These are phyloP conservation scores for Ophiosphaerella herpotricha DNA, from an alignment of 2,329 filamentous ascomycete species.

Conservation along the genomic window DNA sequence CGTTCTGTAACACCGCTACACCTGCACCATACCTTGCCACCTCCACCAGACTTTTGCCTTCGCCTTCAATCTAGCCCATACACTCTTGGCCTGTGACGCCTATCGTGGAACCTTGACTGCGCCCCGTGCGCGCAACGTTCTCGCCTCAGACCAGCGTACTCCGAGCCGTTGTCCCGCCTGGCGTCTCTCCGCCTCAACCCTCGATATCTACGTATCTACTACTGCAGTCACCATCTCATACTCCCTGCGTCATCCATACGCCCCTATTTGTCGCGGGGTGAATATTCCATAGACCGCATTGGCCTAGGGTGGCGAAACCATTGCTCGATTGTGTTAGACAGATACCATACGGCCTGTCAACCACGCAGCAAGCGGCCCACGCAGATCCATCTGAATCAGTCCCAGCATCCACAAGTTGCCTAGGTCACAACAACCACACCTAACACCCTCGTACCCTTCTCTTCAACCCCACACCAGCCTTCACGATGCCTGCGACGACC, in stretches of 20 bases:
- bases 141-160: slow-evolving; percentile 4
- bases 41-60: too few relatives aligned
- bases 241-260: slow-evolving; percentile 19
- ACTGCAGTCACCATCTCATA: slow-evolving; percentile 4
- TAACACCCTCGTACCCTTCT: not conserved
- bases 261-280: not conserved
- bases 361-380: slow-evolving; percentile 1
- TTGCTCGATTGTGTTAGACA: slow-evolving; percentile 4
- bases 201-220: slow-evolving; percentile 5
- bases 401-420: not conserved
- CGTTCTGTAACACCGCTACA: not conserved
- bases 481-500: slow-evolving; percentile 44
- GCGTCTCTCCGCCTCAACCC: slow-evolving; percentile 11
- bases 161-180: not conserved
- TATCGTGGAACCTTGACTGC: slow-evolving; percentile 10
- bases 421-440: not conserved
- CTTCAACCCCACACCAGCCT: slow-evolving; percentile 22
- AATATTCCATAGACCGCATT: not conserved
- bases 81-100: slow-evolving; percentile 4
- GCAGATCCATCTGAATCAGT: too few relatives aligned
- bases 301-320: slow-evolving; percentile 13
- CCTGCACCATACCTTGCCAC: not conserved
- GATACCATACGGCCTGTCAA: slow-evolving; percentile 7
- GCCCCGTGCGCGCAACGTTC: slow-evolving; percentile 9
- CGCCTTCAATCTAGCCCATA: not conserved